These are phyloP conservation scores for Massarina eburnea DNA, from an alignment of 2,329 filamentous ascomycete species.

Conservation along the genomic window DNA sequence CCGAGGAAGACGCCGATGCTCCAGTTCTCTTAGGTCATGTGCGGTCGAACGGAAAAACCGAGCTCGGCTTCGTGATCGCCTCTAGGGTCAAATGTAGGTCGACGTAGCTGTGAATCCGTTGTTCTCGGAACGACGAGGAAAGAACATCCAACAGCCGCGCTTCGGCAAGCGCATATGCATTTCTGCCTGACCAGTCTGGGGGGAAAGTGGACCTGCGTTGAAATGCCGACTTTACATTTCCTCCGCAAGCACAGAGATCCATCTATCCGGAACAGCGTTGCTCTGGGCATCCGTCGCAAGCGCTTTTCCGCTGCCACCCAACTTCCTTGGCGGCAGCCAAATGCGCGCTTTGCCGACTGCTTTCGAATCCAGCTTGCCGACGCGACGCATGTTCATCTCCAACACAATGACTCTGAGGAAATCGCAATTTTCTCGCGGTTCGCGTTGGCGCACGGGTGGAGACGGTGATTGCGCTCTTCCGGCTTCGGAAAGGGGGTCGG, in stretches of 20 bases:
- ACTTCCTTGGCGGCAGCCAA: conserved; percentile 61
- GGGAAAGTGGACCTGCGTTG: conserved; percentile 1
- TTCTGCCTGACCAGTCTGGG: conserved; percentile 19
- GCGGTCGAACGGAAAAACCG: not conserved
- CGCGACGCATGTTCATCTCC: conserved; percentile 68
- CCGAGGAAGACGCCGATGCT: not conserved
- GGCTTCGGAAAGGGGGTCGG: conserved; percentile 47
- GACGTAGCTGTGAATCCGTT: conserved; percentile 7
- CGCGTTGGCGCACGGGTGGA: conserved; percentile 58
- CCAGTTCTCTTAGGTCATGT: conserved; percentile 11
- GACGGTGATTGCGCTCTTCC: conserved; percentile 44
- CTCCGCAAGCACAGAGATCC: conserved; percentile 31
- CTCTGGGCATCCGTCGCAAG: conserved; percentile 18
- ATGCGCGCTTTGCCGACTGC: conserved; percentile 58
- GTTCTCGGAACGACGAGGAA: conserved; percentile 4
- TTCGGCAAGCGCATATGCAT: conserved; percentile 10
- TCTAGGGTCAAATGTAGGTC: conserved; percentile 11
- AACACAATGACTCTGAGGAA: conserved; percentile 66
- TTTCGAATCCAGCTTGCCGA: conserved; percentile 62
- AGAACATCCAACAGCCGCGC: conserved; percentile 1
- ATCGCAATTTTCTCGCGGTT: conserved; percentile 64
- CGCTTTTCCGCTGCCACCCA: not conserved
- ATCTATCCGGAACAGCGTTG: conserved; percentile 39
- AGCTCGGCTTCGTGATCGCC: conserved; percentile 17
- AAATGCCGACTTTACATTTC: conserved; percentile 13